Conservation (phyloP, 2,329 filamentous ascomycete species). For the Sclerotinia nivalis region DNA sequence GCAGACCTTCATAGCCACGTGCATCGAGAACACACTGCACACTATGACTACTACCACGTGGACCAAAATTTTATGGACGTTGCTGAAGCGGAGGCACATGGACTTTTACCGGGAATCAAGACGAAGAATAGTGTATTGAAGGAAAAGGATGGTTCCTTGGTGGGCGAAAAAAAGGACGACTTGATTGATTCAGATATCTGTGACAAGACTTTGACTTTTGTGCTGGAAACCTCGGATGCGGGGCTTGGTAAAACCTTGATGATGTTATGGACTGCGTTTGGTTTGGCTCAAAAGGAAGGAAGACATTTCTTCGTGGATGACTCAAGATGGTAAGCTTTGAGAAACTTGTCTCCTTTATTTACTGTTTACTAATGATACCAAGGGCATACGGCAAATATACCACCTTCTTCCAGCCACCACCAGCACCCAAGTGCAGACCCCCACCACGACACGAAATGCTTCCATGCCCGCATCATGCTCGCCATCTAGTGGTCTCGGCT, state of each 20-base stretch:
- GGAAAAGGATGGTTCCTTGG: constrained; percentile 43
- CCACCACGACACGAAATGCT: constrained; percentile 75
- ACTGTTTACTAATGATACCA: constrained; percentile 25
- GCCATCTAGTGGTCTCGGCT: constrained; percentile 72
- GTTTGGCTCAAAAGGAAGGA: constrained; percentile 71
- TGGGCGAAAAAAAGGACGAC: constrained; percentile 50
- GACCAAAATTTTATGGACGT: constrained; percentile 76
- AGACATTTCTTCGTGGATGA: constrained; percentile 84
- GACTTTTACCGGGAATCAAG: constrained; percentile 54
- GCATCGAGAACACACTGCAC: constrained; percentile 48
- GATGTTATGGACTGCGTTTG: constrained; percentile 81
- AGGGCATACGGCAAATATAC: constrained; percentile 75
- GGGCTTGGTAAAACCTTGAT: constrained; percentile 77
- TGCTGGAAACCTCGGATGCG: constrained; percentile 72
- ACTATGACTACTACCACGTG: constrained; percentile 57
- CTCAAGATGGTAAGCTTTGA: constrained; percentile 60
- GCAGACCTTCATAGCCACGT: constrained; percentile 51
- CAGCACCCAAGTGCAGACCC: constrained; percentile 64
- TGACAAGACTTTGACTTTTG: constrained; percentile 71
- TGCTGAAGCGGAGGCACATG: constrained; percentile 65
- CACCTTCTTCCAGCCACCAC: constrained; percentile 69
- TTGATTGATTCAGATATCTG: constrained; percentile 59
- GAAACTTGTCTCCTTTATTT: not conserved
- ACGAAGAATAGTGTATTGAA: constrained; percentile 33
- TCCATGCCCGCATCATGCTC: constrained; percentile 75